Evolutionary conservation across 768 basidiomycete species (phyloP), one percentile per base, ranked within the genome.

Genomic region (Trametes cingulata): DNA sequence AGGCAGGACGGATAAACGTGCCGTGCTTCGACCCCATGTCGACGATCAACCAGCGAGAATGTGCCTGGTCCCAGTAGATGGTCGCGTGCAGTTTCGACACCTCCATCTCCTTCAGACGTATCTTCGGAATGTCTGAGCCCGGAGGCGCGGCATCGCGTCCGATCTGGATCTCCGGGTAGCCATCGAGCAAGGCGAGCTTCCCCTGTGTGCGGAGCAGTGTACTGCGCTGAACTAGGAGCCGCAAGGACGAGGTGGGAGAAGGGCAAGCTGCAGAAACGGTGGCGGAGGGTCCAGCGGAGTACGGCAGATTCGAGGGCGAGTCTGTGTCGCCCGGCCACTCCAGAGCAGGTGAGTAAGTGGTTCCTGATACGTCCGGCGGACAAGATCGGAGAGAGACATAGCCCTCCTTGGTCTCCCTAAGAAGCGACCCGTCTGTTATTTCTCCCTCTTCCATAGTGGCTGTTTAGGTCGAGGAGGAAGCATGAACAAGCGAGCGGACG

Each of bases 11-110:
- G 58, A 90, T 56, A 69, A 86, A 93, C 0, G 91, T 93, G 3
- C 92, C 92, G 64, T 94, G 92, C 71, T 85, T 88, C 52, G 88
- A 90, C 10, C 90, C 92, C 86, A 90, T 90, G 69, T 94, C 92
- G 10, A 92, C 90, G 29, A 90, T 74, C 2, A 82, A 80, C 91
- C 91, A 93, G 58, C 83, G 81, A 14, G 73, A 70, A 55, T 82
- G 77, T 27, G 72, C 71, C 35, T 75, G 74, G 69, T 91, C 86
- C 86, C 86, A 91, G 68, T 83, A 93, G 1, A 82, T 76, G 2
- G 86, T 89, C 9, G 90, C 87, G 67, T 94, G 92, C 53, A 88
- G 64, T 72, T 93, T 93, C 2, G 89, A 91, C 12, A 93, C 90
- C 61, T 83, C 81, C 85, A 94, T 88, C 74, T 93, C 91, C 73